Conservation (phyloP, 495 filamentous ascomycete species). For the Talaromyces borbonicus region DNA sequence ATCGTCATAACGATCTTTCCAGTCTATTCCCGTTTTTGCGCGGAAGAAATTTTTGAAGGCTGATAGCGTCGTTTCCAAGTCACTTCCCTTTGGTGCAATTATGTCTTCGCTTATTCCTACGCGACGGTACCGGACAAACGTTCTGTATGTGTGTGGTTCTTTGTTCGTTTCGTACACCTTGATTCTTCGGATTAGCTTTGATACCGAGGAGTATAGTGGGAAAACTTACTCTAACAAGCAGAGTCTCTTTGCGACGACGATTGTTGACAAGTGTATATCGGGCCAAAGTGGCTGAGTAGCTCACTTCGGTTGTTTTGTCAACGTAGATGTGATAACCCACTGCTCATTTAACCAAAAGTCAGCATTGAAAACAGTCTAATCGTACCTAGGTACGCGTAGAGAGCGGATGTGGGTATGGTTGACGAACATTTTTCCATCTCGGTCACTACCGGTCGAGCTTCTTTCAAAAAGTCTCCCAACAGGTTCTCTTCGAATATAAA, state of each 20-base stretch:
- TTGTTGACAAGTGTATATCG: slow-evolving; percentile 9
- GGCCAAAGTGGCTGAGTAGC: slow-evolving; percentile 14
- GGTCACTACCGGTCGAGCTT: neutral
- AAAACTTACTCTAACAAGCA: slow-evolving; percentile 20
- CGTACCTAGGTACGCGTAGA: no score
- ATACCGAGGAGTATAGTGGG: neutral
- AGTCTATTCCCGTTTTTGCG: slow-evolving; percentile 42
- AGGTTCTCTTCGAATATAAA: neutral
- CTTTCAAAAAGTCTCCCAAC: slow-evolving; percentile 1
- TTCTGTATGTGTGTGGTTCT: slow-evolving; percentile 36
- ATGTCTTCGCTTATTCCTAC: slow-evolving; percentile 17
- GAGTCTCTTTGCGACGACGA: slow-evolving; percentile 15
- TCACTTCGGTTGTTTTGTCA: slow-evolving; percentile 8
- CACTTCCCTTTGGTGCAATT: slow-evolving; percentile 23
- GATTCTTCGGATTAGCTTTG: slow-evolving; percentile 9
- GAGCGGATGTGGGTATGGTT: neutral
- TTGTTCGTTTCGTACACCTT: slow-evolving; percentile 45
- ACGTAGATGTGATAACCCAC: slow-evolving; percentile 19
- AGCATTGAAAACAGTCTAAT: neutral
- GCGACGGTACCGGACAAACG: slow-evolving; percentile 26
- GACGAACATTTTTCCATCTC: slow-evolving; percentile 3
- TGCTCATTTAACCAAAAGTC: slow-evolving; percentile 2
- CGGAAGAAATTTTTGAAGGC: slow-evolving; percentile 48
- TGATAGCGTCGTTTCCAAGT: slow-evolving; percentile 24
- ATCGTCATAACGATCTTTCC: slow-evolving; percentile 37